phyloP scores from a whole-genome alignment of 345 rosid genomes.

The Lepidium africanum region DNA sequence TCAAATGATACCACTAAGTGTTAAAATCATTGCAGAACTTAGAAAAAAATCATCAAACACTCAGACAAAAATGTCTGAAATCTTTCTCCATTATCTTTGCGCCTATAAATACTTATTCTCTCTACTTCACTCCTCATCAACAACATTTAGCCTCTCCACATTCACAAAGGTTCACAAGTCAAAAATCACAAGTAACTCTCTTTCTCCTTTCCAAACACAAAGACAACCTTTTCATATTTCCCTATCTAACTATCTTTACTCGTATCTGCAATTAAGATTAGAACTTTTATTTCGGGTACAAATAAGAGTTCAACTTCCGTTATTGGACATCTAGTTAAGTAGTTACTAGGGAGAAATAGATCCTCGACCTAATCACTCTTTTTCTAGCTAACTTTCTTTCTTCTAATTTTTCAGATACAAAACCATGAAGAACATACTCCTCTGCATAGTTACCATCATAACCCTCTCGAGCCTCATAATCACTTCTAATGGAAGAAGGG shows the following conservation, averaged over 20 bases:
- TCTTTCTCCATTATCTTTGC: conserved; percentile 3
- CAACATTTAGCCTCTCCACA: conserved; percentile 11
- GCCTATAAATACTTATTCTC: conserved; percentile 18
- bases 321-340: too few relatives aligned
- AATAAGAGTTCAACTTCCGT: too few relatives aligned
- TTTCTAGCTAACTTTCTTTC: background rate
- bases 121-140: conserved; percentile 9
- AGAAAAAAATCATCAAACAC: background rate
- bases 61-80: background rate
- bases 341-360: too few relatives aligned
- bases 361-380: background rate
- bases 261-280: too few relatives aligned
- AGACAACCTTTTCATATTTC: background rate
- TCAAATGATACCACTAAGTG: conserved; percentile 3
- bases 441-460: conserved; percentile 3
- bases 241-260: background rate
- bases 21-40: background rate
- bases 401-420: background rate
- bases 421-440: conserved; percentile 21
- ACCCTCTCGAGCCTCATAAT: background rate
- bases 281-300: too few relatives aligned
- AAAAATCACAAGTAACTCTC: background rate
- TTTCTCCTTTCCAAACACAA: background rate
- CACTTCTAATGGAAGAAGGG: background rate
- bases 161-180: conserved; percentile 2